Percentiles rank a stretch among this genome's conserved stretches.
phyloP scores from a whole-genome alignment of 805 yeast genomes.

The Candida wancherniae region DNA sequence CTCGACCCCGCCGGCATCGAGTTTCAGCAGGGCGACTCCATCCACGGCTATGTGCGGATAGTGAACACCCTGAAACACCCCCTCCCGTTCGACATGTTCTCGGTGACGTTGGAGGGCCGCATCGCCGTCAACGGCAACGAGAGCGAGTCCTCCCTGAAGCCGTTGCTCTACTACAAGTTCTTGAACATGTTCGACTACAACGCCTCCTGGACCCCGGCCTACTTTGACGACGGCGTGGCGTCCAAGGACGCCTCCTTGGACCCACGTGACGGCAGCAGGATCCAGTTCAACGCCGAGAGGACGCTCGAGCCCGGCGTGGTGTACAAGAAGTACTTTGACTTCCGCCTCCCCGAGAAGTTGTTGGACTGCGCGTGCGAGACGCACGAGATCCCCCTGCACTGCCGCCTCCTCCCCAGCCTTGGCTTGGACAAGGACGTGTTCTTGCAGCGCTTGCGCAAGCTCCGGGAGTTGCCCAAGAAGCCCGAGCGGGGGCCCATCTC shows the following conservation, averaged over 20 bases:
- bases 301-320: constrained; percentile 21
- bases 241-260: constrained; percentile 16
- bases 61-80: constrained; percentile 16
- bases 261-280: constrained; percentile 28
- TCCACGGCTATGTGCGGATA: constrained; percentile 23
- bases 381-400: constrained; percentile 23
- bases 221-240: constrained; percentile 10
- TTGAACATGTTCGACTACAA: constrained; percentile 28
- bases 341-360: constrained; percentile 32
- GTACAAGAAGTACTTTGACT: constrained; percentile 36
- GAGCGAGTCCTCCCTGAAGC: constrained; percentile 15
- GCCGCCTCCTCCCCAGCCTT: constrained; percentile 21
- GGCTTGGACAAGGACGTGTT: constrained; percentile 25
- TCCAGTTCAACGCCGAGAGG: constrained; percentile 22
- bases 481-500: constrained; percentile 3
- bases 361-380: constrained; percentile 27
- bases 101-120: constrained; percentile 27
- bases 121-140: constrained; percentile 19
- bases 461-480: constrained; percentile 10
- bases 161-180: constrained; percentile 24
- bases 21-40: constrained; percentile 24
- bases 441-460: constrained; percentile 17
- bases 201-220: constrained; percentile 29
- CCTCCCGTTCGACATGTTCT: constrained; percentile 25
- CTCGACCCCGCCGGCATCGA: constrained; percentile 22